Conservation (phyloP, 805 yeast genomes). For the Sugiyamaella lignohabitans region DNA sequence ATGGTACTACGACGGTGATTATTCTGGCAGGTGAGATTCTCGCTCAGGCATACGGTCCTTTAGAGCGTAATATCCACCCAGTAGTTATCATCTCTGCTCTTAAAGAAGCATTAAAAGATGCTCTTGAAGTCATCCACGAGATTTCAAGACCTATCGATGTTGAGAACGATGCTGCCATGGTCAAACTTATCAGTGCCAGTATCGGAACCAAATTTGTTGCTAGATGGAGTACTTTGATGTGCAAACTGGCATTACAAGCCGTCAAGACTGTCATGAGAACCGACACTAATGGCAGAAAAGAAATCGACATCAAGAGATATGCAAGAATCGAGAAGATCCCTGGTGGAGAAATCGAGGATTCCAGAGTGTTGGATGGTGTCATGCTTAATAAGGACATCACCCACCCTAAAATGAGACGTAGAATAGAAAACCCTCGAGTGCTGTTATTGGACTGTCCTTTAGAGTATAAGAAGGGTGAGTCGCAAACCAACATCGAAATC, state of each 20-base stretch:
- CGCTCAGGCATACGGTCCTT: constrained; percentile 88
- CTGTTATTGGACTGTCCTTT: constrained; percentile 91
- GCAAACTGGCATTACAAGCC: constrained; percentile 78
- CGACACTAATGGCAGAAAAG: constrained; percentile 53
- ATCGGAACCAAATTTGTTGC: constrained; percentile 94
- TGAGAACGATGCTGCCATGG: constrained; percentile 79
- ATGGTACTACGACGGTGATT: constrained; percentile 96
- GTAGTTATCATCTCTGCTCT: constrained; percentile 92
- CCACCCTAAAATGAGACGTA: constrained; percentile 96
- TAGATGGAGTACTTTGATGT: constrained; percentile 88
- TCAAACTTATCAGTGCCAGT: constrained; percentile 76
- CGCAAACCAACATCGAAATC: constrained; percentile 96
- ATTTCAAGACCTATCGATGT: constrained; percentile 82
- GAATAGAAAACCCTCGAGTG: constrained; percentile 81
- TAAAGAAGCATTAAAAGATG: constrained; percentile 85
- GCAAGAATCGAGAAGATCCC: constrained; percentile 93
- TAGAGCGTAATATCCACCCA: constrained; percentile 92
- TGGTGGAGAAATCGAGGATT: constrained; percentile 94
- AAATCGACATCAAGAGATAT: constrained; percentile 89
- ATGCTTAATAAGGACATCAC: constrained; percentile 93
- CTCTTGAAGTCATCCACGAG: constrained; percentile 75
- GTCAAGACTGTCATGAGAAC: constrained; percentile 64
- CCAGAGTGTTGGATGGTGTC: constrained; percentile 83
- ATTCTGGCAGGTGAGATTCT: constrained; percentile 94
- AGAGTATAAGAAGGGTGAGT: constrained; percentile 98